Base-by-base conservation (phyloP, 2,329 filamentous ascomycete species). In the Magnaporthales sp. region DNA sequence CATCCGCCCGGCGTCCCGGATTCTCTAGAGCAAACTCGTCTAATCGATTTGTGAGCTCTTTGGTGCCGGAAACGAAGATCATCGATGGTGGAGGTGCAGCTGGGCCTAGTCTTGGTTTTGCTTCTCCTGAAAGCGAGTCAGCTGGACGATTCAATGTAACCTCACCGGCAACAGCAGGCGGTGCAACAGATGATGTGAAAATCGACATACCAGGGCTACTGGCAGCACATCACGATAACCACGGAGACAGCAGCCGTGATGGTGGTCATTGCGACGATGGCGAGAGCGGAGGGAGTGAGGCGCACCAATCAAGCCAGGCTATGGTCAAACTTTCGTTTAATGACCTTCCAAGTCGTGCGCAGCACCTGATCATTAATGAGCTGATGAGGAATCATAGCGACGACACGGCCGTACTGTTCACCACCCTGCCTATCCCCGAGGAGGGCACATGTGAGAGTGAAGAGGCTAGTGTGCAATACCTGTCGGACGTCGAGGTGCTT, bases 331-430 rank as follows among this genome's bases (percentile, higher is more conserved):
- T 96, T 2, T 92, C 88, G 2, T 96, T 96, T 80, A 96, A 96
- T 72, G 91, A 96, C 73, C 80, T 96, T 4, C 92, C 92, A 0
- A 91, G 90, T 72, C 87, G 91, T 19, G 92, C 92, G 1, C 92
- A 96, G 75, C 91, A 96, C 75, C 78, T 96, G 46, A 93, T 96
- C 30, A 78, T 96, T 19, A 96, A 96, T 74, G 92, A 96, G 75
- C 79, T 96, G 70, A 93, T 96, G 80, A 81, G 84, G 3, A 82
- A 83, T 67, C 80, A 92, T 68, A 91, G 89, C 70, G 75, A 76
- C 54, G 83, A 91, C 24, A 92, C 92, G 1, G 91, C 91, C 0
- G 91, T 96, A 0, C 77, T 95, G 19, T 89, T 96, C 71, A 96
- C 90, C 1, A 96, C 93, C 27, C 79, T 96, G 54, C 93, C 92